Evolutionary conservation across 129 eudicot genomes (phyloP).

Genomic region (Mikania micrantha): DNA sequence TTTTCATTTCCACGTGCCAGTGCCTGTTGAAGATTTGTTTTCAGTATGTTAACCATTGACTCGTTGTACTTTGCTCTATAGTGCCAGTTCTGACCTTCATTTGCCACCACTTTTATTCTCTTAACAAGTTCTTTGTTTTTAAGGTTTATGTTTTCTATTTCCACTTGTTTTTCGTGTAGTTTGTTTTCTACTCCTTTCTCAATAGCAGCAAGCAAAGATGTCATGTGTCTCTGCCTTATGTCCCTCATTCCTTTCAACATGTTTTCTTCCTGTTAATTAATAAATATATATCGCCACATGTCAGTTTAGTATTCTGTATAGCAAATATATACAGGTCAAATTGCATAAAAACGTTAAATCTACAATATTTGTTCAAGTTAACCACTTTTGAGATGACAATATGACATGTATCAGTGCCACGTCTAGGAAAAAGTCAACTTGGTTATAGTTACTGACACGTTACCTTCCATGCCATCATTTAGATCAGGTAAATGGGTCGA

Average conservation of each 20-base stretch:
- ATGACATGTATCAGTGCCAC: background rate
- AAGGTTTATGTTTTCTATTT: slow-evolving; percentile 67
- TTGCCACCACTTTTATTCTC: slow-evolving; percentile 62
- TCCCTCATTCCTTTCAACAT: slow-evolving; percentile 66
- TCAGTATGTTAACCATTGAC: slow-evolving; percentile 61
- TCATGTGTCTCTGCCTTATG: slow-evolving; percentile 79
- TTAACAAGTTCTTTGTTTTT: slow-evolving; percentile 71
- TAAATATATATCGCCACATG: background rate
- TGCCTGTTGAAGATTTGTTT: slow-evolving; percentile 75
- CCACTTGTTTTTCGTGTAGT: slow-evolving; percentile 61
- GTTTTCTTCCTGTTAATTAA: slow-evolving; percentile 59
- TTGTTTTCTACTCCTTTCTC: slow-evolving; percentile 57
- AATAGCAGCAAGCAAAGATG: slow-evolving; percentile 53
- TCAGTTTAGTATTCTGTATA: background rate
- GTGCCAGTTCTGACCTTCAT: slow-evolving; percentile 89
- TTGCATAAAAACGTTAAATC: background rate
- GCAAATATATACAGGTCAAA: background rate
- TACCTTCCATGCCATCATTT: background rate
- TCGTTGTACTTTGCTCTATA: slow-evolving; percentile 85
- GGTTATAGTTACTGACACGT: background rate
- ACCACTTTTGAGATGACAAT: background rate
- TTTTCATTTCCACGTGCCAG: slow-evolving; percentile 47
- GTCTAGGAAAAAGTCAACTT: background rate
- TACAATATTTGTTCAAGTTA: background rate
- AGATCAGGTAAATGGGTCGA: background rate